These are phyloP conservation scores for Xylaria nigripes DNA, from an alignment of 495 filamentous ascomycete species.

Conservation along the genomic window DNA sequence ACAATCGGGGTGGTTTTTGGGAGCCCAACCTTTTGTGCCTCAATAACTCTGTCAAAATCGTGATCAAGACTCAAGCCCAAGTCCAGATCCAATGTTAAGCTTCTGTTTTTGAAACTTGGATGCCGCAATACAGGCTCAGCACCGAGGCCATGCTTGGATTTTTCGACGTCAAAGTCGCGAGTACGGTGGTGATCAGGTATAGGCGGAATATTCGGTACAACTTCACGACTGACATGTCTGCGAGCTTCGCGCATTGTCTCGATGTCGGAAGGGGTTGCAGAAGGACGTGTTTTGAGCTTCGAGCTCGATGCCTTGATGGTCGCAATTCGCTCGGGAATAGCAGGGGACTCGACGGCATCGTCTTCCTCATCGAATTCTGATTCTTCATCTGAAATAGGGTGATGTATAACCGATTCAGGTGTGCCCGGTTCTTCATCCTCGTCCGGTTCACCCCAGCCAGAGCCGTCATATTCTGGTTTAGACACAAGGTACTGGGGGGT, in stretches of 20 bases:
- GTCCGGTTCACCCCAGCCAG: slow-evolving; percentile 45
- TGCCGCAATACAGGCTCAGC: slow-evolving; percentile 41
- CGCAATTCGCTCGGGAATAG: slow-evolving; percentile 73
- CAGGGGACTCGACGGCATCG: slow-evolving; percentile 43
- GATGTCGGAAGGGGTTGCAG: slow-evolving; percentile 75
- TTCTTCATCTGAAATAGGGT: slow-evolving; percentile 49
- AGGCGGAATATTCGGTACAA: slow-evolving; percentile 48
- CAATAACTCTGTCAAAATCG: slow-evolving; percentile 93
- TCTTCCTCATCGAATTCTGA: slow-evolving; percentile 20
- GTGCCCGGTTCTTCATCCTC: slow-evolving; percentile 59
- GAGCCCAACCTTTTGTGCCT: slow-evolving; percentile 91
- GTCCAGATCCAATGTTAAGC: slow-evolving; percentile 64
- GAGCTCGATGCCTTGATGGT: slow-evolving; percentile 82
- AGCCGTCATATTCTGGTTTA: slow-evolving; percentile 49
- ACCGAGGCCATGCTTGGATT: slow-evolving; percentile 11
- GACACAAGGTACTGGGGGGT: slow-evolving; percentile 54
- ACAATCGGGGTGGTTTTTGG: slow-evolving; percentile 34
- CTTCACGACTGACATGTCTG: slow-evolving; percentile 68
- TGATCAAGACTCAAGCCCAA: slow-evolving; percentile 78
- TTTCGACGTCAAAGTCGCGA: slow-evolving; percentile 35
- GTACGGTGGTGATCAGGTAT: slow-evolving; percentile 53
- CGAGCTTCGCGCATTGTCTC: slow-evolving; percentile 81
- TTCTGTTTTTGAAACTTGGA: slow-evolving; percentile 51
- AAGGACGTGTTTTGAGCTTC: slow-evolving; percentile 83
- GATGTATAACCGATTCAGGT: slow-evolving; percentile 89